Percentiles rank a stretch among this genome's conserved stretches.
Conservation (phyloP, 441 rosid genomes). For the Lepidium campestre region DNA sequence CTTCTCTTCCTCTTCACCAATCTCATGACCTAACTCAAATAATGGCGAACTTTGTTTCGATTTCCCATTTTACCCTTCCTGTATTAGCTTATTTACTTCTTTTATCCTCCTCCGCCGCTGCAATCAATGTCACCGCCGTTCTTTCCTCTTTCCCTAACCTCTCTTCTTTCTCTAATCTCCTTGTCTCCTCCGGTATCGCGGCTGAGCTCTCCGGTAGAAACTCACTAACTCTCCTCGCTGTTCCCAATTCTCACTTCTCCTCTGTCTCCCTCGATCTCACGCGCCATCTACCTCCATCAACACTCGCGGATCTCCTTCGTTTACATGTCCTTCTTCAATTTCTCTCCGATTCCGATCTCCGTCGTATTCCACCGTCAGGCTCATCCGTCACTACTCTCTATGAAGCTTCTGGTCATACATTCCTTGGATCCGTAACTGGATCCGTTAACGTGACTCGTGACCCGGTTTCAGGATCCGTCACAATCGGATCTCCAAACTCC, state of each 20-base stretch:
- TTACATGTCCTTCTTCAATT: conserved; percentile 76
- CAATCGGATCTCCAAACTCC: conserved; percentile 46
- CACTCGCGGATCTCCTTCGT: conserved; percentile 79
- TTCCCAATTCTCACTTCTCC: conserved; percentile 61
- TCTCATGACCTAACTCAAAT: conserved; percentile 19
- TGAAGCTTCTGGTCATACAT: conserved; percentile 24
- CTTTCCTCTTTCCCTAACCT: conserved; percentile 65
- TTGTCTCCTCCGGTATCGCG: conserved; percentile 44
- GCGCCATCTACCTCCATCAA: conserved; percentile 53
- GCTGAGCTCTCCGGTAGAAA: conserved; percentile 50
- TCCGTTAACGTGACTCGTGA: conserved; percentile 67
- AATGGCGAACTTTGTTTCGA: conserved; percentile 22
- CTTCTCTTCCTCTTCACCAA: conserved; percentile 12
- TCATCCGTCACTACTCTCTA: conserved; percentile 24
- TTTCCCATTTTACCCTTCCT: conserved; percentile 47
- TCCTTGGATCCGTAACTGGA: conserved; percentile 41
- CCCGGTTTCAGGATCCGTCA: conserved; percentile 38
- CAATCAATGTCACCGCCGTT: conserved; percentile 53
- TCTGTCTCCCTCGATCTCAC: conserved; percentile 43
- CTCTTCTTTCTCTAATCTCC: conserved; percentile 63
- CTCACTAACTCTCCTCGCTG: conserved; percentile 72
- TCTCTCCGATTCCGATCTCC: conserved; percentile 61
- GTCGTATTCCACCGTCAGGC: conserved; percentile 42
- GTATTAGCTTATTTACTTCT: conserved; percentile 38
- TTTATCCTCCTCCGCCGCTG: conserved; percentile 21